Percentiles rank a stretch among this genome's conserved stretches.
Evolutionary conservation across 768 basidiomycete genomes (phyloP).

Genomic region (Collybia mongolica): DNA sequence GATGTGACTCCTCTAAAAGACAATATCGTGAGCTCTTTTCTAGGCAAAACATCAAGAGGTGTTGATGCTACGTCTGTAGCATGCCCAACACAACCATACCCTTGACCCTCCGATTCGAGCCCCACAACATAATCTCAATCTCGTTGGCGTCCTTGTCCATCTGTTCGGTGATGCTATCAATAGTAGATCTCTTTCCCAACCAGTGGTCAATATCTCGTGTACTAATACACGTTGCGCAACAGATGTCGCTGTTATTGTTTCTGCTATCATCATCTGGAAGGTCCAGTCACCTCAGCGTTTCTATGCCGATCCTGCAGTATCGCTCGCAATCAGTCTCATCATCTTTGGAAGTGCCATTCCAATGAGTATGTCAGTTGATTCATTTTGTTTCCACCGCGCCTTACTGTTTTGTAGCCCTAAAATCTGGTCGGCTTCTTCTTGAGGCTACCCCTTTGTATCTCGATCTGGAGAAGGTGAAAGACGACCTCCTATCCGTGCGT

Average conservation of each 20-base stretch:
- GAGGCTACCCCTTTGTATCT: slow-evolving; percentile 52
- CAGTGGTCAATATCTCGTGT: neutral
- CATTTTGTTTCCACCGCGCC: neutral
- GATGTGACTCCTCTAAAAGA: slow-evolving; percentile 20
- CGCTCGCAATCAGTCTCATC: slow-evolving; percentile 46
- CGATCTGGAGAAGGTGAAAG: slow-evolving; percentile 46
- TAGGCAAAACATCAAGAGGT: neutral
- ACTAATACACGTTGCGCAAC: neutral
- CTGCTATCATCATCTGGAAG: slow-evolving; percentile 50
- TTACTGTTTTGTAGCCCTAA: slow-evolving; percentile 30
- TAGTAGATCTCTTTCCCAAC: slow-evolving; percentile 29
- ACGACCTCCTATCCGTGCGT: slow-evolving; percentile 44
- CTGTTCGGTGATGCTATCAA: slow-evolving; percentile 54
- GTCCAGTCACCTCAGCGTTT: slow-evolving; percentile 40
- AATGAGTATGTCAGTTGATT: slow-evolving; percentile 33
- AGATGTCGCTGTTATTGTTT: slow-evolving; percentile 57
- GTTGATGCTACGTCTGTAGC: slow-evolving; percentile 23
- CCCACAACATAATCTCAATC: slow-evolving; percentile 41
- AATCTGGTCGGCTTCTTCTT: slow-evolving; percentile 48
- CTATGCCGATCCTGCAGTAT: slow-evolving; percentile 55
- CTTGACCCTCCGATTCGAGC: slow-evolving; percentile 31
- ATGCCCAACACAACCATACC: slow-evolving; percentile 50
- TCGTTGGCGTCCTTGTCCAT: slow-evolving; percentile 49
- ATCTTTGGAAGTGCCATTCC: slow-evolving; percentile 55
- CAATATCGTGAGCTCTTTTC: slow-evolving; percentile 22